Evolutionary conservation across 495 filamentous ascomycete species (phyloP), one percentile per base, ranked within the genome.

Genomic region (Aspergillus leporis): DNA sequence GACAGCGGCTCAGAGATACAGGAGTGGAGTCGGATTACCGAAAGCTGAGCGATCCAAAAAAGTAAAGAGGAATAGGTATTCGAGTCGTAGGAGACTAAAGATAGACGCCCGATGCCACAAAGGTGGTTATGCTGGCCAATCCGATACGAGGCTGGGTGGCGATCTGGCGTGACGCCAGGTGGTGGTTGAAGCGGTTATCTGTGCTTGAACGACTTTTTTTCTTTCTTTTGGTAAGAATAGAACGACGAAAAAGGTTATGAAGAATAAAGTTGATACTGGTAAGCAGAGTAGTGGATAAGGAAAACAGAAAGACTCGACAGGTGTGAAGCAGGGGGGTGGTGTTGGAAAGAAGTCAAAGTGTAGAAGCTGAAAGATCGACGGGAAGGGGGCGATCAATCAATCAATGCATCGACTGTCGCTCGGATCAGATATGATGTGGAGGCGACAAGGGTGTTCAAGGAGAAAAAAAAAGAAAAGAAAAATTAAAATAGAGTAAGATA

Each of bases 351-450:
- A 41, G 32, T 36, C 9, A 9, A 36, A 36, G 32, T 36, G 32
- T 36, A 36, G 32, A 36, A 28, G 25, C 25, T 28, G 30, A 61
- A 62, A 51, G 60, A 61, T 64, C 59, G 58, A 61, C 64, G 53
- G 54, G n/a, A 34, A 46, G 25, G 49, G 36, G 63, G 32, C 53
- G 60, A 62, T 66, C 63, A 62, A 61, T 55, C 48, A 45, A 60
- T 55, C 48, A 45, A 60, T 47, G 50, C 53, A 66, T 50, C 28
- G 53, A 41, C 14, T 41, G 0, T 28, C 25, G 25, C 4, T 63
- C 60, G 60, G 65, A 67, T 67, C 61, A 67, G 65, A 67, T 67
- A 67, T 61, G 60, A 63, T 63, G 59, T 34, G 43, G 56, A 56
- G 53, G 51, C 16, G 38, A 41, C 38, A 7, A 41, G 38, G 38